A percentile compares a stretch with the other conserved stretches of the same genome.
These are phyloP conservation scores for Helicocarpus griseus DNA, from an alignment of 2,329 filamentous ascomycete species.

Conservation along the genomic window DNA sequence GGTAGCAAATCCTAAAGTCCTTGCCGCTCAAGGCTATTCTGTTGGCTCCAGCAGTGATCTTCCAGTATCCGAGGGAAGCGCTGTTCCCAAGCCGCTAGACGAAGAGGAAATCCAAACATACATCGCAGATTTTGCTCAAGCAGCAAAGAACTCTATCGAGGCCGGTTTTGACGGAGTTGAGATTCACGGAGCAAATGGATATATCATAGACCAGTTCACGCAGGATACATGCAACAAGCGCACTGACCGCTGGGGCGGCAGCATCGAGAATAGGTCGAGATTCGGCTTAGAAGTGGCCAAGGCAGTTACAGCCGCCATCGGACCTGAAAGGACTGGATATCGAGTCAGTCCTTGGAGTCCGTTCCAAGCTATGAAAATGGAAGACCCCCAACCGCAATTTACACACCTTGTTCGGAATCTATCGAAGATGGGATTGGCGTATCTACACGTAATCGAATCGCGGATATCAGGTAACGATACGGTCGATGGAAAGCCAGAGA, in stretches of 20 bases:
- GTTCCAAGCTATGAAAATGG: slow-evolving; percentile 47
- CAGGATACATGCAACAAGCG: slow-evolving; percentile 40
- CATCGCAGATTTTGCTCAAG: slow-evolving; percentile 34
- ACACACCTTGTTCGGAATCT: slow-evolving; percentile 45
- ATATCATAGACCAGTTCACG: slow-evolving; percentile 43
- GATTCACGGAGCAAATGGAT: slow-evolving; percentile 42
- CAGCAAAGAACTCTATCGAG: slow-evolving; percentile 43
- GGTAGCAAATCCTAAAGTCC: slow-evolving; percentile 33
- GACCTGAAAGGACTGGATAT: slow-evolving; percentile 36
- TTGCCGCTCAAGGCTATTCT: not conserved
- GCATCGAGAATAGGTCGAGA: slow-evolving; percentile 40
- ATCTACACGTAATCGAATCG: slow-evolving; percentile 53
- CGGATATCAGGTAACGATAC: slow-evolving; percentile 29
- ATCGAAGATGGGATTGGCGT: slow-evolving; percentile 46
- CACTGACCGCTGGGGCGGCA: slow-evolving; percentile 43
- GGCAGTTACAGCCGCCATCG: slow-evolving; percentile 34
- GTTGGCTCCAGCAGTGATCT: slow-evolving; percentile 33
- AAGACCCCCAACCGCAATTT: slow-evolving; percentile 55
- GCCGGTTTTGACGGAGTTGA: slow-evolving; percentile 47
- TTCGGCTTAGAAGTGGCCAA: slow-evolving; percentile 46
- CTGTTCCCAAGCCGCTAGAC: slow-evolving; percentile 23
- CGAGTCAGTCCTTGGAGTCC: slow-evolving; percentile 38
- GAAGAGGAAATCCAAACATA: slow-evolving; percentile 35
- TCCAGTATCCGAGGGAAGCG: slow-evolving; percentile 24
- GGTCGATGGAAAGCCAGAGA: slow-evolving; percentile 20